Base-by-base conservation (phyloP, 2,329 filamentous ascomycete species). In the Xylaria polymorpha region DNA sequence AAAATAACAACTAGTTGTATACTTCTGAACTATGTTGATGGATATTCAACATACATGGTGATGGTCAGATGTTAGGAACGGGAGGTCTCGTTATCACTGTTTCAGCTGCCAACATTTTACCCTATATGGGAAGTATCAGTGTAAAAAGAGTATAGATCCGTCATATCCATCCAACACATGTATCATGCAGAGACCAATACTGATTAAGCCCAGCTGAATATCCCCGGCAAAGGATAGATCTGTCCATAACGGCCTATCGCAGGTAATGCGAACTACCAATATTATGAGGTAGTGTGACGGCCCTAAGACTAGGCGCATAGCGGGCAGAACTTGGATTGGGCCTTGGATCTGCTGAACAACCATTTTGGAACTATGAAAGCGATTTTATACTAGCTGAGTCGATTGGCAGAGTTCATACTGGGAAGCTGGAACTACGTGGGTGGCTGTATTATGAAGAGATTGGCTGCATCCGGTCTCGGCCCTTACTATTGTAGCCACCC, bases 241-340 rank as follows among this genome's bases (percentile, higher is more conserved):
- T 22, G 7, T 50, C 43, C 32, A 64, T 18, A 7, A 12, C 20
- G 35, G 32, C 53, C 43, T 59, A 59, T 44, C 35, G 18, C 15
- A 22, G 9, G 10, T 15, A 18, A 22, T 43, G 37, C 18, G 7
- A 37, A 12, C 25, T 20, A 14, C n/a, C 37, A 60, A 53, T 60
- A 60, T 55, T 46, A 53, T 55, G 39, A n/a, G n/a, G 29, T 35
- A 7, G 37, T 32, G 35, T 20, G 14, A 41, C 7, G 41, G 18
- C 22, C 25, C 25, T 50, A 25, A 18, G 43, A 22, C 6, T 10
- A 51, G 41, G n/a, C 14, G n/a, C 37, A 59, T 22, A 46, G 56
- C n/a, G 60, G 60, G 37, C 37, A 57, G 20, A 39, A 32, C n/a
- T 57, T 18, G 46, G 39, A 63, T 55, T 62, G 60, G 37, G 18